Conservation (phyloP, 2,329 filamentous ascomycete genomes). For the Keithomyces neogunnii region DNA sequence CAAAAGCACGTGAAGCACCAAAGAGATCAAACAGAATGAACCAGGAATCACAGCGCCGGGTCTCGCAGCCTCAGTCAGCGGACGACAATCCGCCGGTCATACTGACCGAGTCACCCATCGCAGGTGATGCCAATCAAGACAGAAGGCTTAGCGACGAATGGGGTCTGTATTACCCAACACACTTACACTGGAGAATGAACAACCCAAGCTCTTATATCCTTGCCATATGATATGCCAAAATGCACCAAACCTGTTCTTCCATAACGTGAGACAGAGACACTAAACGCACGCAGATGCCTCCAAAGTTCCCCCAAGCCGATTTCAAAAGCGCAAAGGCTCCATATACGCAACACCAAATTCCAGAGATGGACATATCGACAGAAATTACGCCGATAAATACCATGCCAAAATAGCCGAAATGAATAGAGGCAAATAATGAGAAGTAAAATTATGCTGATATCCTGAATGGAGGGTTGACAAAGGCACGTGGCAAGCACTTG, state of each 20-base stretch:
- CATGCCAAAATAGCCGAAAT: constrained; percentile 51
- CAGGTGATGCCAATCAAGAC: constrained; percentile 19
- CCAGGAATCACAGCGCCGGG: constrained; percentile 2
- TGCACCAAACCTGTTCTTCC: too few species aligned
- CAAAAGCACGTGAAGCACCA: neutral
- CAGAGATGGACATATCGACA: constrained; percentile 55
- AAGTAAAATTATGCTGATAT: neutral
- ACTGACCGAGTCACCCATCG: constrained; percentile 22
- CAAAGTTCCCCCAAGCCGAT: constrained; percentile 58
- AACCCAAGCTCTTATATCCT: neutral
- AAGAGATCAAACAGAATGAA: neutral
- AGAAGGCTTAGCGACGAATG: constrained; percentile 37
- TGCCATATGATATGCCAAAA: neutral
- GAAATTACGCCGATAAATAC: constrained; percentile 50
- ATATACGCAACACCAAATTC: constrained; percentile 59
- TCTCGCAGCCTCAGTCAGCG: constrained; percentile 13
- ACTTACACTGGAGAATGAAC: too few species aligned
- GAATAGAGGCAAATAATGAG: constrained; percentile 26
- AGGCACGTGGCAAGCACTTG: neutral
- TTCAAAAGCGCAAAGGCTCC: constrained; percentile 62
- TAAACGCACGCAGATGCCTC: constrained; percentile 42
- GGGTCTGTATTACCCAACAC: constrained; percentile 27
- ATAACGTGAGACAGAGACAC: constrained; percentile 1
- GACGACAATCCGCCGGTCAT: constrained; percentile 11
- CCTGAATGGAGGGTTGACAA: too few species aligned